Percentiles rank a stretch among this genome's conserved stretches.
phyloP scores from a whole-genome alignment of 495 filamentous ascomycete genomes.

The Articulospora tetracladia region DNA sequence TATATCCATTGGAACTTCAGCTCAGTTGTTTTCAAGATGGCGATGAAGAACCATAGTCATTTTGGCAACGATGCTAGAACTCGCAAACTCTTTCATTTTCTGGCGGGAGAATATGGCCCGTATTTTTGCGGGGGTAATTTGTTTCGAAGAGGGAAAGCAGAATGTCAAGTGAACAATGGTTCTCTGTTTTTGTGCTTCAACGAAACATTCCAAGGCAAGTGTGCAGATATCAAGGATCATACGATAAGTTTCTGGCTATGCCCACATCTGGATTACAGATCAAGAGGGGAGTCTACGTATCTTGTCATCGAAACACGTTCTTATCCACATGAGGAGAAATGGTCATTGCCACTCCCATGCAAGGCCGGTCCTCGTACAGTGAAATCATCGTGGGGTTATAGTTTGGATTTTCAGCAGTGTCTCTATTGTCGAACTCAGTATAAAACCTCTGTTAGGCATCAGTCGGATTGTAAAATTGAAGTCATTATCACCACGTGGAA shows the following conservation, averaged over 20 bases:
- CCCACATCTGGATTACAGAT: no score
- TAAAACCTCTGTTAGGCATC: conserved; percentile 10
- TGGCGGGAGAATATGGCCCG: conserved; percentile 1
- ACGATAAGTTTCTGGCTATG: no score
- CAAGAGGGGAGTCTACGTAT: no score
- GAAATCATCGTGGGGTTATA: conserved; percentile 4
- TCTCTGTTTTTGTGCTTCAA: conserved; percentile 13
- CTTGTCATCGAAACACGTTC: no score
- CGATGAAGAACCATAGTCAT: conserved; percentile 13
- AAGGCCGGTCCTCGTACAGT: conserved; percentile 11
- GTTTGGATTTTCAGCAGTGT: conserved; percentile 18
- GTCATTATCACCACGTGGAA: conserved; percentile 16
- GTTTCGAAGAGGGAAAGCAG: conserved; percentile 2
- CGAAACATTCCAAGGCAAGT: conserved; percentile 1
- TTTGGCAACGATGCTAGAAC: conserved; percentile 15
- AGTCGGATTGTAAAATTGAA: conserved; percentile 11
- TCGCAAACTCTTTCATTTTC: conserved; percentile 13
- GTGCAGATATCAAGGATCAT: no score
- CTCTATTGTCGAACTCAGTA: conserved; percentile 20
- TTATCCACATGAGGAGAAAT: no score
- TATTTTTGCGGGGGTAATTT: not conserved
- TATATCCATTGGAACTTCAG: conserved; percentile 13
- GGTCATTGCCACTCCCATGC: not conserved
- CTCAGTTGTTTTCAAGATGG: conserved; percentile 19
- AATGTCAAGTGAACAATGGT: conserved; percentile 17